These are phyloP conservation scores for Entamoeba histolytica DNA, from an alignment of 208 protist species.

Conservation along the genomic window DNA sequence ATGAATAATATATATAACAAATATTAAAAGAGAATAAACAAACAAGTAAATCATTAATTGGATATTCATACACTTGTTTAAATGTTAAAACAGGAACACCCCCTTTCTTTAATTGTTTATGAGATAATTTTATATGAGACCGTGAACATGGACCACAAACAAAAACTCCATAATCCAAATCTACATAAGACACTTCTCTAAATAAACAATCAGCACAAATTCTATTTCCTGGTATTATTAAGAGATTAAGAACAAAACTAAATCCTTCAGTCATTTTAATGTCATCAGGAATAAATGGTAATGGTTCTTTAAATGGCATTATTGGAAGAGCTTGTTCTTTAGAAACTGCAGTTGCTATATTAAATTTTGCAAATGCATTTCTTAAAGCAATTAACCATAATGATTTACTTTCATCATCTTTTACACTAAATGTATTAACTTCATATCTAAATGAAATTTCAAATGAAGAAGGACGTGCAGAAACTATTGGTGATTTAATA, in stretches of 20 bases:
- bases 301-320: not conserved
- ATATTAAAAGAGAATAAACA: not conserved
- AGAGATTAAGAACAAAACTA: not conserved
- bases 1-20: no score
- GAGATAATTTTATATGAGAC: not conserved
- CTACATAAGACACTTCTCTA: not conserved
- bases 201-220: not conserved
- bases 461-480: not conserved
- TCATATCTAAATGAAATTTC: not conserved
- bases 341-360: not conserved
- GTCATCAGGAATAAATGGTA: not conserved
- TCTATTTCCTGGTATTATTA: not conserved
- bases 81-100: not conserved
- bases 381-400: not conserved
- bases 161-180: not conserved
- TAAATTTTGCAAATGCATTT: not conserved
- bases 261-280: not conserved
- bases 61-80: not conserved
- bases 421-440: not conserved
- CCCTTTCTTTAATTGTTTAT: not conserved
- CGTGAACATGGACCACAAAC: not conserved
- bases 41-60: not conserved
- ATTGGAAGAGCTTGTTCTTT: not conserved
- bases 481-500: not conserved
- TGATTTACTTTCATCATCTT: not conserved